Percentiles rank a stretch among this genome's conserved stretches.
These are phyloP conservation scores for Ascocoryne sarcoides DNA, from an alignment of 2,329 filamentous ascomycete genomes.

Conservation along the genomic window DNA sequence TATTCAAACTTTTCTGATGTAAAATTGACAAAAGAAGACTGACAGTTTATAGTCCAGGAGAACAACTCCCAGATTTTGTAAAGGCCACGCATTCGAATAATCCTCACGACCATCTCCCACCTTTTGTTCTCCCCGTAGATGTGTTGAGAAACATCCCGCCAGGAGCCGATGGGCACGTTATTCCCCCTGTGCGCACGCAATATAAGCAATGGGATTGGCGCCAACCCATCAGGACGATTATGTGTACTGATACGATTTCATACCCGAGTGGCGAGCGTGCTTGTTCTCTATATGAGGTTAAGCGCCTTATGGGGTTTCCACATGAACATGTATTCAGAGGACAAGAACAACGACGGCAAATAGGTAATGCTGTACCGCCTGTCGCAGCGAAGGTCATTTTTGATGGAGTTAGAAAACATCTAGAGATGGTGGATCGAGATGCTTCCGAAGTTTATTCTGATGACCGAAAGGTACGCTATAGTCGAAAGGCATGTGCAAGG, in stretches of 20 bases:
- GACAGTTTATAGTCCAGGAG: slow-evolving; percentile 56
- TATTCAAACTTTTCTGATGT: neutral
- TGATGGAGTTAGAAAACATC: slow-evolving; percentile 32
- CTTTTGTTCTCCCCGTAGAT: slow-evolving; percentile 36
- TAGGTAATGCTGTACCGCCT: slow-evolving; percentile 74
- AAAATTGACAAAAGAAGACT: neutral
- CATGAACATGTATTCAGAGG: slow-evolving; percentile 45
- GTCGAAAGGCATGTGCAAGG: no score
- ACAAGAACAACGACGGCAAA: slow-evolving; percentile 47
- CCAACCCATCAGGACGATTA: slow-evolving; percentile 45
- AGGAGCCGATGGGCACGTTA: slow-evolving; percentile 33
- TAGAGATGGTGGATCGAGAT: slow-evolving; percentile 20
- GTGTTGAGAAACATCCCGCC: slow-evolving; percentile 14
- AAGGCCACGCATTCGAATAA: slow-evolving; percentile 44
- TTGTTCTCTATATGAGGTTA: slow-evolving; percentile 57
- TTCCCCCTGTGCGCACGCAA: no score
- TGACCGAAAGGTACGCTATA: neutral
- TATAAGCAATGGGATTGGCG: slow-evolving; percentile 36
- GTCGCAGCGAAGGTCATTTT: slow-evolving; percentile 38
- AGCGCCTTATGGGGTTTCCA: slow-evolving; percentile 63
- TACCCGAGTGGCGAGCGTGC: slow-evolving; percentile 54
- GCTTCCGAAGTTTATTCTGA: slow-evolving; percentile 21
- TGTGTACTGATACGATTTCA: slow-evolving; percentile 48
- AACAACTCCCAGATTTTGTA: slow-evolving; percentile 58
- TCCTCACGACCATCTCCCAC: slow-evolving; percentile 29